These are phyloP conservation scores for Verticillium tricorpus DNA, from an alignment of 2,329 filamentous ascomycete genomes.

Conservation along the genomic window DNA sequence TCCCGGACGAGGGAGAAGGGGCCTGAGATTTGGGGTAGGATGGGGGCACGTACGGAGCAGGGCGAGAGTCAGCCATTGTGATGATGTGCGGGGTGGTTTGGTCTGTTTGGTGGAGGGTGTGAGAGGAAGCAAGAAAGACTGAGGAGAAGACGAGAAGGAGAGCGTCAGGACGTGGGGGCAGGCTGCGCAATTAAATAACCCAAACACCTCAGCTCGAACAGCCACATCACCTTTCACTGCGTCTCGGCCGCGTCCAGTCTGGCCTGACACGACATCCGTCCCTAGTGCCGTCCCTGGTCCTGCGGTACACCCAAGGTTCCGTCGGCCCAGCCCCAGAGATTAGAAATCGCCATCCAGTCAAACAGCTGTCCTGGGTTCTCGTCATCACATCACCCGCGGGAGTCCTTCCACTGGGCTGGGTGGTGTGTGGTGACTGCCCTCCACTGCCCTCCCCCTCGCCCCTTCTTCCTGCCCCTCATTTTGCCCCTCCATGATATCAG, in stretches of 20 bases:
- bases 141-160: background rate
- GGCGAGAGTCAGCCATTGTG: conserved; percentile 14
- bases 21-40: background rate
- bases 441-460: background rate
- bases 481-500: background rate
- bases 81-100: conserved; percentile 1
- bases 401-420: background rate
- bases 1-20: background rate
- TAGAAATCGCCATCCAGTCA: conserved; percentile 1
- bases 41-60: conserved; percentile 11
- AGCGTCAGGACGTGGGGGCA: background rate
- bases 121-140: background rate
- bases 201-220: background rate
- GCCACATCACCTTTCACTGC: background rate
- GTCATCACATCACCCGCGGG: background rate
- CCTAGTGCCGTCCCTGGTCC: background rate
- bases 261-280: background rate
- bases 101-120: background rate
- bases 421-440: background rate
- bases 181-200: conserved; percentile 6
- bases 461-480: background rate
- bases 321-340: background rate
- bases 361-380: background rate
- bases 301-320: no score
- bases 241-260: background rate